Conservation (phyloP, 495 filamentous ascomycete genomes). For the Schizothecium vesticola region DNA sequence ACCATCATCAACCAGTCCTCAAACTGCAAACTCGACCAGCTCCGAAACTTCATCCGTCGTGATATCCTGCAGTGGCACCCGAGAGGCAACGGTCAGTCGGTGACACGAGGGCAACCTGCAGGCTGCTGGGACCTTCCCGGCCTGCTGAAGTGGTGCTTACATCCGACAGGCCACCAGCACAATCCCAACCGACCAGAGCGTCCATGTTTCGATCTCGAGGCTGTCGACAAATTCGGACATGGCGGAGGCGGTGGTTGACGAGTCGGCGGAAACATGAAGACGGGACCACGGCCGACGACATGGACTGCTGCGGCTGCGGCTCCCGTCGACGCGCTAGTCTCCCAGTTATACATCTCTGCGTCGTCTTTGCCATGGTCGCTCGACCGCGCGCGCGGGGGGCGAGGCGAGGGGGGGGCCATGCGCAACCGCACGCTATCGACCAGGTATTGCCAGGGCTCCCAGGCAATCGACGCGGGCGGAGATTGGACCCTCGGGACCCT, state of each 20-base stretch:
- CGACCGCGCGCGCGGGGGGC: not conserved
- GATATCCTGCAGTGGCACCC: constrained; percentile 7
- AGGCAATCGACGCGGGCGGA: not conserved
- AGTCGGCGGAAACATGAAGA: not conserved
- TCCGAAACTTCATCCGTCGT: constrained; percentile 11
- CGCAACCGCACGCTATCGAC: not conserved
- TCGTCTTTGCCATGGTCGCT: not conserved
- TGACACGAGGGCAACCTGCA: not conserved
- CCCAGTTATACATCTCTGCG: not conserved
- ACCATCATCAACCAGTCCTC: constrained; percentile 16
- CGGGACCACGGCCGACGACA: not conserved
- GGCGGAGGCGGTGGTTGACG: not conserved
- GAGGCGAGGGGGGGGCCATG: not conserved
- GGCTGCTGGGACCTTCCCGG: not conserved
- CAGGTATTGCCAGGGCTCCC: no score
- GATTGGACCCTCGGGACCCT: not conserved
- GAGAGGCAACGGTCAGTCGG: constrained; percentile 1
- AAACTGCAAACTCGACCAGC: constrained; percentile 7
- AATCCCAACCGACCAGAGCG: constrained; percentile 7
- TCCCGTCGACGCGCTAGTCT: not conserved
- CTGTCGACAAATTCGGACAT: constrained; percentile 10
- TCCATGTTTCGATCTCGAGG: constrained; percentile 15
- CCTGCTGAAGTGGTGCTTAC: constrained; percentile 1
- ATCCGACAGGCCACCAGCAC: constrained; percentile 12
- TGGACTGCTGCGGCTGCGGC: not conserved